A percentile compares a stretch with the other conserved stretches of the same genome.
phyloP scores from a whole-genome alignment of 2,329 filamentous ascomycete species.

The Thermomyces lanuginosus region DNA sequence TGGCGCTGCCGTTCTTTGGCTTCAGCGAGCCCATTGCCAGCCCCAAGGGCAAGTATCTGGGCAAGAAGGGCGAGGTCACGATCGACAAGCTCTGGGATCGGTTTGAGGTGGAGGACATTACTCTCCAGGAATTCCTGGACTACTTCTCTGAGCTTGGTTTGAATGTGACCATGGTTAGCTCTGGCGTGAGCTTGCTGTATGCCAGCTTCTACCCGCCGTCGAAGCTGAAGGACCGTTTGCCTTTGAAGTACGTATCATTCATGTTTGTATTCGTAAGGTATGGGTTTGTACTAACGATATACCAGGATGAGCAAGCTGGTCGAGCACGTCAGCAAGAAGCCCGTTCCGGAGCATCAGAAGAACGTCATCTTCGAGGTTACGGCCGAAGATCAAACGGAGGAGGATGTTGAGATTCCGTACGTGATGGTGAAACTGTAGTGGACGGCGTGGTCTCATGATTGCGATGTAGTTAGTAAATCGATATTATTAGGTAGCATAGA shows the following conservation, averaged over 20 bases:
- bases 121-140: constrained; percentile 66
- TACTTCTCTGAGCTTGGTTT: constrained; percentile 69
- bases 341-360: constrained; percentile 77
- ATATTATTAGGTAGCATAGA: constrained; percentile 1
- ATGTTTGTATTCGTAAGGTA: background rate
- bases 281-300: constrained; percentile 15
- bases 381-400: constrained; percentile 69
- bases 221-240: constrained; percentile 66
- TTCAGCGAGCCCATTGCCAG: constrained; percentile 95
- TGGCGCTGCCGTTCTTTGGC: constrained; percentile 91
- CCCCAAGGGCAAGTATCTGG: constrained; percentile 78
- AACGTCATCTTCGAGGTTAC: constrained; percentile 95
- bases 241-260: constrained; percentile 43
- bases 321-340: constrained; percentile 79
- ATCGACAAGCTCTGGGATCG: constrained; percentile 98
- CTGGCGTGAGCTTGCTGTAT: constrained; percentile 88
- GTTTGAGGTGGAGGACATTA: constrained; percentile 78
- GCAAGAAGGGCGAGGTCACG: constrained; percentile 56
- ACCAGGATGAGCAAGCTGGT: constrained; percentile 71
- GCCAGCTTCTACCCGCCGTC: constrained; percentile 79
- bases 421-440: constrained; percentile 62
- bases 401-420: constrained; percentile 95
- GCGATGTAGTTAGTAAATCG: background rate
- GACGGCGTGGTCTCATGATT: background rate
- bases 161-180: constrained; percentile 81